Base-by-base conservation (phyloP, 2,329 filamentous ascomycete species). In the Lasiodiplodia sp. region DNA sequence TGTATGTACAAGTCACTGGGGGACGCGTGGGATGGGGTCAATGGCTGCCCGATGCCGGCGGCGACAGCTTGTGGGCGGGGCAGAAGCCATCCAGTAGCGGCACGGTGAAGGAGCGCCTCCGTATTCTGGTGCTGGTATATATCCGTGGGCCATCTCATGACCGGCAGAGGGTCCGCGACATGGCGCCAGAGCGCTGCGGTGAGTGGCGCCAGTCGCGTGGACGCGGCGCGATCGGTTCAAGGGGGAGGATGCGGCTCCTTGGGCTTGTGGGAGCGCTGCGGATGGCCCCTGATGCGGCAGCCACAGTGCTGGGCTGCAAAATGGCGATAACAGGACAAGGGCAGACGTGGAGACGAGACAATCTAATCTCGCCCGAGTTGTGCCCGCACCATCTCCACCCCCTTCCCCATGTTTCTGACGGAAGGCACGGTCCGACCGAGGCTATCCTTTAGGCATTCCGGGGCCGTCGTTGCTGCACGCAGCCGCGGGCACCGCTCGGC, bases 91-190 rank as follows among this genome's bases (percentile, higher is more conserved):
- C 58, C 37, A 18, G 28, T 25, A 38, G n/a, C 28, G 60, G 44
- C 60, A 64, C 44, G 58, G 57, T 60, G 38, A 60, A 47, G 57
- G 44, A 16, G 40, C 38, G 57, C 57, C 57, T 64, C 60, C 60
- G 60, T 64, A 52, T 52, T 52, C 12, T 38, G 44, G 2, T 23
- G 60, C 40, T 51, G 40, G 56, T 47, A 47, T 23, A 60, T 28
- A 60, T 47, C 44, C 47, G 60, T 64, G 60, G 31, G 28, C 60
- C 31, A 38, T 37, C 60, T n/a, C 60, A 64, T 52, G 60, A 64
- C 47, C 60, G 28, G 25, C 44, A 38, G 31, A 37, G 31, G 60
- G 60, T n/a, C 60, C 60, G 60, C 38, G 47, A 51, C 60, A 25
- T 7, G 21, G 8, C 31, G 58, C 58, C 49, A 21, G 23, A 21